These are phyloP conservation scores for Postia placenta DNA, from an alignment of 768 basidiomycete species.

Conservation along the genomic window DNA sequence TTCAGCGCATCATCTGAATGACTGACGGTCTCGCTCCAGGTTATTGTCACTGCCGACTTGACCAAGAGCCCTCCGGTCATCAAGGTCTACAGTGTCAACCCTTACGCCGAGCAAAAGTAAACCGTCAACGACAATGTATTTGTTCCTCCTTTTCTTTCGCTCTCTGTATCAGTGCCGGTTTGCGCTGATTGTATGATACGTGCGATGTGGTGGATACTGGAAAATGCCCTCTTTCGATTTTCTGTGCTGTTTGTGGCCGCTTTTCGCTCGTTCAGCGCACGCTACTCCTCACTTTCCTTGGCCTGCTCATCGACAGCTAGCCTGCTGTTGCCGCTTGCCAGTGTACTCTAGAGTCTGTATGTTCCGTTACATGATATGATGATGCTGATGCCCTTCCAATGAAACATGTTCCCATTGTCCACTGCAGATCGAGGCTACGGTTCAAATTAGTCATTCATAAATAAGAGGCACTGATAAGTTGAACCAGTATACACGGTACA, in stretches of 20 bases:
- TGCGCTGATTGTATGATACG: slow-evolving; percentile 16
- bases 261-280: not conserved
- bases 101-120: slow-evolving; percentile 57
- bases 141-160: slow-evolving; percentile 2
- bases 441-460: too few species aligned
- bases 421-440: not conserved
- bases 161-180: slow-evolving; percentile 2
- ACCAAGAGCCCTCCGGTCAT: slow-evolving; percentile 96
- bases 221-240: not conserved
- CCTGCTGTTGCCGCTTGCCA: slow-evolving; percentile 2
- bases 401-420: not conserved
- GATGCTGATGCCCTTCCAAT: slow-evolving; percentile 3
- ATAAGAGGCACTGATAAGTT: too few species aligned
- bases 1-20: not conserved
- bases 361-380: not conserved
- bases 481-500: too few species aligned
- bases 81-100: slow-evolving; percentile 95
- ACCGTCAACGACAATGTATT: slow-evolving; percentile 3
- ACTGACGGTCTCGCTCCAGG: slow-evolving; percentile 38
- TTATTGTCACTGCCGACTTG: slow-evolving; percentile 91
- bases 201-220: slow-evolving; percentile 2
- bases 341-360: slow-evolving; percentile 1
- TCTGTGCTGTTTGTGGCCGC: not conserved
- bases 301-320: not conserved
- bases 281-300: not conserved